Conservation (phyloP, 2,329 filamentous ascomycete genomes). For the Apiospora rasikravindrae region DNA sequence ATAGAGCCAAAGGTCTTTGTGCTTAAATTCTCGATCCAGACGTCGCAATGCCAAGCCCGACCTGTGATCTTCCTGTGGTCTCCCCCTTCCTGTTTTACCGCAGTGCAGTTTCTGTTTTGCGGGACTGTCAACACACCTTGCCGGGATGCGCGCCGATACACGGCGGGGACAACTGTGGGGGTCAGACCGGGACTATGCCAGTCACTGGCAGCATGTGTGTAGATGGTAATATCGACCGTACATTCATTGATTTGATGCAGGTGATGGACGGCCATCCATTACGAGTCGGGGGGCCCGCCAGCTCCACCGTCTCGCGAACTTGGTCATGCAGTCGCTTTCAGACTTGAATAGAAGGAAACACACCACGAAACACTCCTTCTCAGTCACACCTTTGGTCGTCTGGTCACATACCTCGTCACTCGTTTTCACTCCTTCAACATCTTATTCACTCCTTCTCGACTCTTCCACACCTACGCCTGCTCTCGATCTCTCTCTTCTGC, state of each 20-base stretch:
- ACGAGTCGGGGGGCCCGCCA: conserved; percentile 11
- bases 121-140: conserved; percentile 7
- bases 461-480: neutral
- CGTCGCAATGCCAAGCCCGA: neutral
- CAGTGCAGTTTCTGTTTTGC: conserved; percentile 14
- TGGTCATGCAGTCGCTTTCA: neutral
- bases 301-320: neutral
- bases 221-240: neutral
- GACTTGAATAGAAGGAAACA: conserved; percentile 9
- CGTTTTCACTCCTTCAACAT: neutral
- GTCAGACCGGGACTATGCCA: conserved; percentile 5
- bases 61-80: neutral
- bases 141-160: neutral
- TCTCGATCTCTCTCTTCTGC: neutral
- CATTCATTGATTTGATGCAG: neutral
- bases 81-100: neutral
- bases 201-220: conserved; percentile 7
- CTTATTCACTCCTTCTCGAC: neutral
- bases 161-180: conserved; percentile 5
- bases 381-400: neutral
- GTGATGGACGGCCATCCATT: neutral
- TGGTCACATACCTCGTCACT: neutral
- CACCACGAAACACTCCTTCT: conserved; percentile 1
- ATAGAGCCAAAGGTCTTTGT: too few relatives aligned
- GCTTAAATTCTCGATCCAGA: neutral